phyloP scores from a whole-genome alignment of 2,329 filamentous ascomycete species.

The Orbilia quercus region DNA sequence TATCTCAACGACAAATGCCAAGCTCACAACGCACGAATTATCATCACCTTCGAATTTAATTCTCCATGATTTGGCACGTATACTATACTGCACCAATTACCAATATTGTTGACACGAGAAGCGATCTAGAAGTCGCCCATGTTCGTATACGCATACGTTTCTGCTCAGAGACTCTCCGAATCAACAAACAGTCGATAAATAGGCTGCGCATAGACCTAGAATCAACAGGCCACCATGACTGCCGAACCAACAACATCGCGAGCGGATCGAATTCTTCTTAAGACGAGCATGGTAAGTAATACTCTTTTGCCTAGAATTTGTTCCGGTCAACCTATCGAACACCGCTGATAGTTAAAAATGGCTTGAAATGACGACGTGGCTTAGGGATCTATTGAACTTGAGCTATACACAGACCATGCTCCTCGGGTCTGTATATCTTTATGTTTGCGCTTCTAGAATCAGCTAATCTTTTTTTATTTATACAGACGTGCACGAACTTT shows the following conservation, averaged over 20 bases:
- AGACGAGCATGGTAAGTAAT: slow-evolving; percentile 81
- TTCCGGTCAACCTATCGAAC: not conserved
- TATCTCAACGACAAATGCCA: slow-evolving; percentile 8
- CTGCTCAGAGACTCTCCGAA: no score
- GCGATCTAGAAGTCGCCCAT: no score
- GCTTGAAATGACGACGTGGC: slow-evolving; percentile 9
- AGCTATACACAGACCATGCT: slow-evolving; percentile 90
- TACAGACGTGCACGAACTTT: slow-evolving; percentile 85
- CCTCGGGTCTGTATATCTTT: slow-evolving; percentile 72
- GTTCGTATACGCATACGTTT: no score
- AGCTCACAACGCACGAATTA: not conserved
- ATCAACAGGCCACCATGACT: no score
- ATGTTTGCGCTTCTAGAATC: not conserved
- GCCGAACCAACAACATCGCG: slow-evolving; percentile 72
- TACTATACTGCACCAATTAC: no score
- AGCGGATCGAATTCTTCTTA: slow-evolving; percentile 79
- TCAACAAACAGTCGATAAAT: no score
- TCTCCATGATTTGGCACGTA: no score
- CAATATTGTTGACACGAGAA: no score
- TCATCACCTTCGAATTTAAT: no score
- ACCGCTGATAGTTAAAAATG: not conserved
- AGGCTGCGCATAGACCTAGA: no score
- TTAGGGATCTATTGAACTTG: slow-evolving; percentile 83
- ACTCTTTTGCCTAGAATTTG: not conserved
- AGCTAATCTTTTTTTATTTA: not conserved